Evolutionary conservation across 108 stramenopile genomes (phyloP).

Genomic region (Cyclotella baltica): DNA sequence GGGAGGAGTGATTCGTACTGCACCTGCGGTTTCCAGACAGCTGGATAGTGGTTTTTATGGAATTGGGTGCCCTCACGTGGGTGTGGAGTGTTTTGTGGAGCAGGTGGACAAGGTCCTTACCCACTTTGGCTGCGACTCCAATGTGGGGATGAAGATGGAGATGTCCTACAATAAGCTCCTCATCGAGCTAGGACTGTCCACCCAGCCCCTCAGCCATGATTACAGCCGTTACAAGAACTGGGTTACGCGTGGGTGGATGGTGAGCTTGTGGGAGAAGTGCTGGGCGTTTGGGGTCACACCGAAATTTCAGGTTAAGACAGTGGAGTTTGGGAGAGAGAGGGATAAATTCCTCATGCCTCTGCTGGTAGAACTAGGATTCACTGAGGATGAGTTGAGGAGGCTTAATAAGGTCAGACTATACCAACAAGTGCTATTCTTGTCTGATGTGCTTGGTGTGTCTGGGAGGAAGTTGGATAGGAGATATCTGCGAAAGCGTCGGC

Average conservation of each 20-base stretch:
- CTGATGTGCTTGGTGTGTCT: background rate
- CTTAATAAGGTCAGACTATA: conserved; percentile 1
- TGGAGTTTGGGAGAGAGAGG: too few relatives aligned
- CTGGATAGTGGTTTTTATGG: background rate
- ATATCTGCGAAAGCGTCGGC: background rate
- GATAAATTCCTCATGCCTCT: conserved; percentile 9
- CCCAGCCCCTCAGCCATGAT: background rate
- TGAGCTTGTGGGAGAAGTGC: conserved; percentile 7
- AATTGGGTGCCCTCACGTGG: too few relatives aligned
- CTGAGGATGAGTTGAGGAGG: background rate
- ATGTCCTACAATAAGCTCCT: background rate
- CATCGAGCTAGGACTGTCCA: background rate
- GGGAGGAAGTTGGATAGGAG: background rate
- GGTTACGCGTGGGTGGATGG: background rate
- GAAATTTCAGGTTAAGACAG: background rate
- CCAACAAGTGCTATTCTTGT: background rate
- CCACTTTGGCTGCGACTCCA: too few relatives aligned
- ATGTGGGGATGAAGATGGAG: too few relatives aligned
- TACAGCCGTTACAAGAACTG: background rate
- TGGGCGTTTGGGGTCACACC: background rate
- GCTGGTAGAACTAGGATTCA: background rate
- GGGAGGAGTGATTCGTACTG: too few relatives aligned
- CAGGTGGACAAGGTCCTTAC: too few relatives aligned
- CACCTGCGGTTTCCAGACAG: too few relatives aligned
- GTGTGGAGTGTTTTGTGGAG: too few relatives aligned